These are phyloP conservation scores for Magnolia sinica DNA, from an alignment of 164 flowering plant species.

Conservation along the genomic window DNA sequence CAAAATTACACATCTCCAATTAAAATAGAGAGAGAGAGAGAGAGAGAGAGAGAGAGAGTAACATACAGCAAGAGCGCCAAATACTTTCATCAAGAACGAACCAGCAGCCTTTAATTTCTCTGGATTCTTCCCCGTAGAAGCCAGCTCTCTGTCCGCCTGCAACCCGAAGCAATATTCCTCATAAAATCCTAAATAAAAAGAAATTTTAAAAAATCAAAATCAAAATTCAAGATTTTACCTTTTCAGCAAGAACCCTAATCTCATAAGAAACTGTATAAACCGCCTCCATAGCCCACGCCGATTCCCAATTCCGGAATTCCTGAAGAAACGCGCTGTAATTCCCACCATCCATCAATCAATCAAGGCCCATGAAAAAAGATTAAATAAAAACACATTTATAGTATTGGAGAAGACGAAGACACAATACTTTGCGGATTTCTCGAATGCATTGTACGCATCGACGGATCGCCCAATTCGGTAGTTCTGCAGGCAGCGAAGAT, in stretches of 20 bases:
- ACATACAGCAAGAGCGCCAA: constrained; percentile 95
- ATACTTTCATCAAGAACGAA: constrained; percentile 95
- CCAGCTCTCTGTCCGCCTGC: constrained; percentile 92
- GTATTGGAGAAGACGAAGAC: background rate
- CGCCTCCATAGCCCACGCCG: constrained; percentile 95
- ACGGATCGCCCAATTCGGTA: constrained; percentile 53
- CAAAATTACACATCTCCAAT: too few species aligned
- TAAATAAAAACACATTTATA: background rate
- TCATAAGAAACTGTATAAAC: constrained; percentile 71
- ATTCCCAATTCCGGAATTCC: constrained; percentile 96
- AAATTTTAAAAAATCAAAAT: background rate
- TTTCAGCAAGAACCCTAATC: constrained; percentile 93
- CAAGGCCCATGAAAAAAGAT: background rate
- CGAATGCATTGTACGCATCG: constrained; percentile 74
- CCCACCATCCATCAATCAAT: background rate
- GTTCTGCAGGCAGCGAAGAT: constrained; percentile 64
- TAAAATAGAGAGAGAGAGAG: too few species aligned
- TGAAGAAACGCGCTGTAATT: constrained; percentile 78
- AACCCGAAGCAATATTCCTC: constrained; percentile 6
- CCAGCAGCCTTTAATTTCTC: constrained; percentile 98
- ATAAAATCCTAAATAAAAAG: background rate
- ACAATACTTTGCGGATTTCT: constrained; percentile 76
- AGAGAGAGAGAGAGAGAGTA: background rate
- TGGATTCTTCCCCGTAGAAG: constrained; percentile 69
- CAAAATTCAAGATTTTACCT: constrained; percentile 34